Evolutionary conservation across 257 asterid species (phyloP), one percentile per base, ranked within the genome.

Genomic region (Scutellaria barbata): DNA sequence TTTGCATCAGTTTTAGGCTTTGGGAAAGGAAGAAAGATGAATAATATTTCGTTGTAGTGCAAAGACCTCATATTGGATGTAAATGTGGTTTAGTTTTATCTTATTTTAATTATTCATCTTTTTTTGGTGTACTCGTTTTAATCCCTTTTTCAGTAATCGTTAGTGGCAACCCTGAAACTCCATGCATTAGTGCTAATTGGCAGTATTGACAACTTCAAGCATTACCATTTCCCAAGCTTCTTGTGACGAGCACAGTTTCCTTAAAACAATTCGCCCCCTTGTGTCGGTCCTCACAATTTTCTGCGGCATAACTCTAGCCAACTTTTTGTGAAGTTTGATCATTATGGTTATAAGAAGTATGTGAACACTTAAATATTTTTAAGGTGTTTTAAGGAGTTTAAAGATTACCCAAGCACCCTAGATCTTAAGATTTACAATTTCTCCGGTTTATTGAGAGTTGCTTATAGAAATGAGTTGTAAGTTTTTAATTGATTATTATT

Each of bases 1-100:
- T 74, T 74, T 30, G 74, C 69, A 35, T 57, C 66, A 39, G 69
- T 37, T 79, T 74, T 76, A 60, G 79, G 79, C 80, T 65, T 82
- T 72, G 75, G 77, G 78, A 77, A 79, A 79, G 71, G 81, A 80
- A 74, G 77, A 71, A 80, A 74, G 87, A 77, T 82, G 71, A 88
- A n/a, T 37, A 35, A 35, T 59, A 47, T 37, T 37, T 3, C 3
- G 84, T 82, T 87, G 81, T 88, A 79, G 81, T 78, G 71, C 1
- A 20, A 20, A 2, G 1, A n/a, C 75, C 79, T 82, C 83, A 83
- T 85, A 50, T 78, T 71, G 81, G 80, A 78, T 72, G 85, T 79
- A 66, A 77, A 42, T 50, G 17, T 59, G 79, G 78, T 77, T 82
- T 78, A 82, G 47, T 54, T 22, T 54, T 51, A 37, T 68, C 53